These are phyloP conservation scores for Moricandia arvensis DNA, from an alignment of 345 rosid genomes.

Conservation along the genomic window DNA sequence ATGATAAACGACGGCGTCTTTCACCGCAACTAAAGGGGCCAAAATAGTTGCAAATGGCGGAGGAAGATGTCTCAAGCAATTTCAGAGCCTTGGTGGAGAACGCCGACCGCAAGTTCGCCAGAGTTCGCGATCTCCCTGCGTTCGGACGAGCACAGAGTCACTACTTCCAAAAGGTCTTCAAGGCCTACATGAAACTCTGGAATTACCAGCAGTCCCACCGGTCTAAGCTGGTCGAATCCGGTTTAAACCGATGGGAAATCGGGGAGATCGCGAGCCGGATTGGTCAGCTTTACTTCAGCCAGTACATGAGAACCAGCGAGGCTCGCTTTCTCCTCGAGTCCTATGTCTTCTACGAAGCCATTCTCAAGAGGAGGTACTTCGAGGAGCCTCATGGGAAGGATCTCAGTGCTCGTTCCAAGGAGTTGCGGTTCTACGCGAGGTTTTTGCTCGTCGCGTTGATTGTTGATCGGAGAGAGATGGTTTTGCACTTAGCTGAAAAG, in stretches of 20 bases:
- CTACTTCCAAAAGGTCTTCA: slow-evolving; percentile 80
- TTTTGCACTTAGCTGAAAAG: slow-evolving; percentile 48
- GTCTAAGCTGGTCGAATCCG: slow-evolving; percentile 63
- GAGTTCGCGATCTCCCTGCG: slow-evolving; percentile 79
- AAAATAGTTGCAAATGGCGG: slow-evolving; percentile 37
- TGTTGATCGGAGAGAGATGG: slow-evolving; percentile 63
- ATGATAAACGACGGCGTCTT: slow-evolving; percentile 31
- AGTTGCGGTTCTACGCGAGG: slow-evolving; percentile 85
- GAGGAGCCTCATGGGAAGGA: slow-evolving; percentile 60
- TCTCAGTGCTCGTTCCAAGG: slow-evolving; percentile 75
- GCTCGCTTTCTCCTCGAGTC: slow-evolving; percentile 82
- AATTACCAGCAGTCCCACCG: slow-evolving; percentile 90
- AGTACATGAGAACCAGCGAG: slow-evolving; percentile 93
- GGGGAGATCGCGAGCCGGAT: slow-evolving; percentile 99
- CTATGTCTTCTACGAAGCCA: slow-evolving; percentile 91
- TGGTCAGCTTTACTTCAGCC: slow-evolving; percentile 94
- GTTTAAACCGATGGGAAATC: slow-evolving; percentile 93
- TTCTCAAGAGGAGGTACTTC: slow-evolving; percentile 73
- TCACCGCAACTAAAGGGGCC: slow-evolving; percentile 22
- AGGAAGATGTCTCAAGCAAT: slow-evolving; percentile 48
- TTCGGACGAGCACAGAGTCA: slow-evolving; percentile 57
- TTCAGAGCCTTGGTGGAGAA: slow-evolving; percentile 73
- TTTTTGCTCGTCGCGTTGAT: slow-evolving; percentile 80
- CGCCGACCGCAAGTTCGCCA: slow-evolving; percentile 93
- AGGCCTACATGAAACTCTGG: slow-evolving; percentile 94